Evolutionary conservation across 495 filamentous ascomycete species (phyloP), one percentile per base, ranked within the genome.

Genomic region (Recurvomyces mirabilis): DNA sequence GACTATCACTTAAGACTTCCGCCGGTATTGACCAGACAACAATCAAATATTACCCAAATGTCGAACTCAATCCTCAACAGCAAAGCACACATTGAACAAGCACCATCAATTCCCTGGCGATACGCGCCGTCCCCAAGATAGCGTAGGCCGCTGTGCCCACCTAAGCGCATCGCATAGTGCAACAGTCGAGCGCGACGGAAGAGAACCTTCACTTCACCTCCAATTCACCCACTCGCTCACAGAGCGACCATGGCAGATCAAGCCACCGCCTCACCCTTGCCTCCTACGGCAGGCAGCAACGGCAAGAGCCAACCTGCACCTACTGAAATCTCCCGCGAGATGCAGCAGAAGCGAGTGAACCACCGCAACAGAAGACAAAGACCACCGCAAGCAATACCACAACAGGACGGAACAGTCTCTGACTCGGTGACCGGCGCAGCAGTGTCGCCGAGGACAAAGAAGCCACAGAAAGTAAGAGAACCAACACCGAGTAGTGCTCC

Each of bases 401-500:
- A 43, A 25, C 14, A 23, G 15, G 45, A 49, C 24, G 50, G 50
- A 37, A 40, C 44, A 10, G 39, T 53, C 5, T 53, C 50, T 12
- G 50, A 53, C 40, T 53, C 50, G 2, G 50, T 53, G 14, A 34
- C 40, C 2, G 43, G 49, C 34, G 28, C 37, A 6, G 25, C 21
- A 2, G 24, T 33, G n/a, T 38, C 26, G 15, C 38, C 51, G 4
- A 40, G 36, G 17, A 18, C 50, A n/a, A 44, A 45, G 35, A 49
- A 35, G 20, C 24, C 18, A 18, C 13, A 15, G 2, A 49, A 54
- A 17, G 46, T 44, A 9, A 34, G 51, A 42, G 31, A 5, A 10
- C 18, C 18, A 24, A 22, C 33, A 28, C 22, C 44, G n/a, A n/a
- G 22, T 13, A 24, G 31, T 15, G 31, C 3, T 1, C 21, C 21